These are phyloP conservation scores for Hypomyces perniciosus DNA, from an alignment of 2,329 filamentous ascomycete species.

Conservation along the genomic window DNA sequence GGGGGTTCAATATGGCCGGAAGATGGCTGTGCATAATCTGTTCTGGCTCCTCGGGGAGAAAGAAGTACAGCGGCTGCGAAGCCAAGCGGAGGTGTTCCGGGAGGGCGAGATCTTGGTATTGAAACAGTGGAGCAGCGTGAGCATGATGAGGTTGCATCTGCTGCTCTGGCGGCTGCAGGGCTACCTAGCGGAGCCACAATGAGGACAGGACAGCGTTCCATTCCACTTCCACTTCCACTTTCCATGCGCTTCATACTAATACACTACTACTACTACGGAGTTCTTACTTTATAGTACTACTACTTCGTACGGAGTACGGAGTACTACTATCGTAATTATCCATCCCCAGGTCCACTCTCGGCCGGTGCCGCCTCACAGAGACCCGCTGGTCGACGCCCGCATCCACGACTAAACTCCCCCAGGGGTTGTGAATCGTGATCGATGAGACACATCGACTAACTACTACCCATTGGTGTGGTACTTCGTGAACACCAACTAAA, in stretches of 20 bases:
- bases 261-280: too few species aligned
- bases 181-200: slow-evolving; percentile 34
- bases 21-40: slow-evolving; percentile 49
- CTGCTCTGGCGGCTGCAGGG: slow-evolving; percentile 55
- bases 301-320: too few species aligned
- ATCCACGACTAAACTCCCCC: too few species aligned
- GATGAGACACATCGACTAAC: too few species aligned
- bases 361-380: too few species aligned
- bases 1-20: slow-evolving; percentile 26
- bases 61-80: slow-evolving; percentile 35
- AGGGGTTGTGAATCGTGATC: too few species aligned
- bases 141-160: slow-evolving; percentile 40
- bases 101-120: slow-evolving; percentile 39
- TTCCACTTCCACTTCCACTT: background rate
- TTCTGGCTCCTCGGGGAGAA: slow-evolving; percentile 43
- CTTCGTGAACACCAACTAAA: too few species aligned
- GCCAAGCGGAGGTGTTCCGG: slow-evolving; percentile 28
- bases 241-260: background rate
- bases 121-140: slow-evolving; percentile 28
- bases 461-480: too few species aligned
- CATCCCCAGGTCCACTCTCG: too few species aligned
- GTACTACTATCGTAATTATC: too few species aligned
- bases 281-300: too few species aligned
- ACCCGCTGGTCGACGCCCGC: too few species aligned
- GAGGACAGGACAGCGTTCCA: background rate